These are phyloP conservation scores for Fraxinus ornus DNA, from an alignment of 305 asterid species.

Conservation along the genomic window DNA sequence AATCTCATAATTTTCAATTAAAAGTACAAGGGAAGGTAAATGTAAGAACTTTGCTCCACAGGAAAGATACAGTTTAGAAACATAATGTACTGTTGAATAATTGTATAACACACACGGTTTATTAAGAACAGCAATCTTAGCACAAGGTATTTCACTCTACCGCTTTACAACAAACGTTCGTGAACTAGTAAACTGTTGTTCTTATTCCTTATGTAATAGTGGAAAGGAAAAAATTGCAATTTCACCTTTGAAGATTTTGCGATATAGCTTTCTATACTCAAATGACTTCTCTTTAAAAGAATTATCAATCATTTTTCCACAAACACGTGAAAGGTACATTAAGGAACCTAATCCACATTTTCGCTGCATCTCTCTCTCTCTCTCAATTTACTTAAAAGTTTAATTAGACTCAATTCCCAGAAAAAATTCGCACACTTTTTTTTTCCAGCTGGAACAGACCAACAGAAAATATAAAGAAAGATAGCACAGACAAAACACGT, in stretches of 20 bases:
- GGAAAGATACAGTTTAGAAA: background rate
- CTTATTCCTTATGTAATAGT: background rate
- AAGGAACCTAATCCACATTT: background rate
- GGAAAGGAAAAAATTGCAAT: background rate
- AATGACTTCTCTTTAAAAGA: background rate
- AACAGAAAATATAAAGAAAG: background rate
- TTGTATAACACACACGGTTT: background rate
- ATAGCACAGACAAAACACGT: background rate
- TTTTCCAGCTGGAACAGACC: background rate
- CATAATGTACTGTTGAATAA: background rate
- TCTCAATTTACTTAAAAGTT: background rate
- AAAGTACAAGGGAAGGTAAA: background rate
- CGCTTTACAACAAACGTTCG: background rate
- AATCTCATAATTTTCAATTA: background rate
- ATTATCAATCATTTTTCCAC: background rate
- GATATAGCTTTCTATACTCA: background rate
- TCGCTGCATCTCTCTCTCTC: background rate
- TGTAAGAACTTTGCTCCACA: background rate
- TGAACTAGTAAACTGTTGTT: background rate
- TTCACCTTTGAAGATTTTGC: background rate
- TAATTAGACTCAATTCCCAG: background rate
- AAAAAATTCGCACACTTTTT: background rate
- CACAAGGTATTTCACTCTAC: background rate
- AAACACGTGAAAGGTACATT: no score
- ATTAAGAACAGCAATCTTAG: background rate